Percentiles rank a stretch among this genome's conserved stretches.
These are phyloP conservation scores for Fusarium sp. DNA, from an alignment of 2,329 filamentous ascomycete species.

Conservation along the genomic window DNA sequence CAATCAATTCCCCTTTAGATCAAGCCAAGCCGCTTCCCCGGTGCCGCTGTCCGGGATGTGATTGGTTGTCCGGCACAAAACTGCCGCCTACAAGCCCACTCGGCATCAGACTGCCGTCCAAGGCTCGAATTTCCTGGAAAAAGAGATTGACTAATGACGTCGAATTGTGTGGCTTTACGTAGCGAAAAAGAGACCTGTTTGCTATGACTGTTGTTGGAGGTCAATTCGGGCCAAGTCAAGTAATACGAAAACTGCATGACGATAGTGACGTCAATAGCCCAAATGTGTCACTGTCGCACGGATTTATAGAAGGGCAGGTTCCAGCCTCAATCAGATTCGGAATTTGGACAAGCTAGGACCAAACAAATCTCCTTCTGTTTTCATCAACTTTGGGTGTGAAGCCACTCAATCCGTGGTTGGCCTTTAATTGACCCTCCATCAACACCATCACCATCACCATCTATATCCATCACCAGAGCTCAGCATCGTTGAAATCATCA, in stretches of 20 bases:
- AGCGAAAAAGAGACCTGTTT: conserved; percentile 2
- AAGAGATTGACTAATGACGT: conserved; percentile 31
- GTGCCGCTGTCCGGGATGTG: not conserved
- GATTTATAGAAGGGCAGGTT: conserved; percentile 31
- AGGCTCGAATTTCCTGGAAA: conserved; percentile 16
- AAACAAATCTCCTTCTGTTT: conserved; percentile 12
- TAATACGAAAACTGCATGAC: conserved; percentile 21
- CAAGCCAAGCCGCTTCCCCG: conserved; percentile 35
- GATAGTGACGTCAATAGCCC: conserved; percentile 37
- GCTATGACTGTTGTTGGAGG: conserved; percentile 11
- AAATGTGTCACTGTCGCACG: conserved; percentile 7
- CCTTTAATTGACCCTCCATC: conserved; percentile 9
- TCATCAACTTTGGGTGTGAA: conserved; percentile 3
- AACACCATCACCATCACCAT: not conserved
- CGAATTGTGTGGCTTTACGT: conserved; percentile 30
- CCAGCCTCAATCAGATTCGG: conserved; percentile 5
- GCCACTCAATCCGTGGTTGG: not conserved
- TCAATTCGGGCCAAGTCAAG: not conserved
- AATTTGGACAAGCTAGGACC: conserved; percentile 4
- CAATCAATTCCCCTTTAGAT: conserved; percentile 10
- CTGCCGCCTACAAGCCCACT: conserved; percentile 35
- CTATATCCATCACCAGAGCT: not conserved
- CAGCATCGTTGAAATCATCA: not conserved
- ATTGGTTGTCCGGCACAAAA: conserved; percentile 40
- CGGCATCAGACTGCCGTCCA: conserved; percentile 42